Percentiles rank a stretch among this genome's conserved stretches.
Evolutionary conservation across 768 basidiomycete species (phyloP).

Genomic region (Porpolomopsis calyptriformis): DNA sequence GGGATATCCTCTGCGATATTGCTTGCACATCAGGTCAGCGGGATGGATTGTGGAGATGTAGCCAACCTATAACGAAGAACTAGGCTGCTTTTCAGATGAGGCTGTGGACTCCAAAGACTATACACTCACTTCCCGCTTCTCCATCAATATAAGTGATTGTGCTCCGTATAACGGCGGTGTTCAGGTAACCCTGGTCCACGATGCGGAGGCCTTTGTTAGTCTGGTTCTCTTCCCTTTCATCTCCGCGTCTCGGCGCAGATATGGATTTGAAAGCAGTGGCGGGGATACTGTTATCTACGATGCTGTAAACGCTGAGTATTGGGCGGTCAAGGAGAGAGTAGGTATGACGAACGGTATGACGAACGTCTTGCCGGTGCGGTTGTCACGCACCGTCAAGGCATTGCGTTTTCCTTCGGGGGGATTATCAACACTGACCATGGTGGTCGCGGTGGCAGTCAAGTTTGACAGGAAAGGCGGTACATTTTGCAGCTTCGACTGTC

Average conservation of each 20-base stretch:
- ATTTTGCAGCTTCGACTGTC: neutral
- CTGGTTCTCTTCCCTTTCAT: slow-evolving; percentile 73
- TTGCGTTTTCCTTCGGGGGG: slow-evolving; percentile 12
- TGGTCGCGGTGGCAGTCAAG: neutral
- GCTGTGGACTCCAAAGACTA: neutral
- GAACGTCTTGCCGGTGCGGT: slow-evolving; percentile 75
- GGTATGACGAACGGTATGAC: slow-evolving; percentile 50
- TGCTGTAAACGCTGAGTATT: slow-evolving; percentile 31
- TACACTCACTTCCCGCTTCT: slow-evolving; percentile 56
- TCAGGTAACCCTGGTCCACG: slow-evolving; percentile 70
- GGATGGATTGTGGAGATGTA: neutral
- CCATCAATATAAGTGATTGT: slow-evolving; percentile 89
- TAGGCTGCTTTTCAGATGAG: slow-evolving; percentile 9
- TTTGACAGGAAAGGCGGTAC: neutral
- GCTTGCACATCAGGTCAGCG: neutral
- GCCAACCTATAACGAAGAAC: slow-evolving; percentile 65
- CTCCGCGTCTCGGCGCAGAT: slow-evolving; percentile 42
- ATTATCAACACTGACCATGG: slow-evolving; percentile 6
- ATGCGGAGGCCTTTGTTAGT: slow-evolving; percentile 73
- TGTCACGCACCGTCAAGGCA: slow-evolving; percentile 63
- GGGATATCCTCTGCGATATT: slow-evolving; percentile 62
- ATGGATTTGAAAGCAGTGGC: slow-evolving; percentile 78
- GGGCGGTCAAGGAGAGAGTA: neutral
- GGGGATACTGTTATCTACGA: slow-evolving; percentile 66
- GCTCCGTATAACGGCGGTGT: slow-evolving; percentile 72